These are phyloP conservation scores for Streptanthus diversifolius DNA, from an alignment of 345 rosid genomes.

Conservation along the genomic window DNA sequence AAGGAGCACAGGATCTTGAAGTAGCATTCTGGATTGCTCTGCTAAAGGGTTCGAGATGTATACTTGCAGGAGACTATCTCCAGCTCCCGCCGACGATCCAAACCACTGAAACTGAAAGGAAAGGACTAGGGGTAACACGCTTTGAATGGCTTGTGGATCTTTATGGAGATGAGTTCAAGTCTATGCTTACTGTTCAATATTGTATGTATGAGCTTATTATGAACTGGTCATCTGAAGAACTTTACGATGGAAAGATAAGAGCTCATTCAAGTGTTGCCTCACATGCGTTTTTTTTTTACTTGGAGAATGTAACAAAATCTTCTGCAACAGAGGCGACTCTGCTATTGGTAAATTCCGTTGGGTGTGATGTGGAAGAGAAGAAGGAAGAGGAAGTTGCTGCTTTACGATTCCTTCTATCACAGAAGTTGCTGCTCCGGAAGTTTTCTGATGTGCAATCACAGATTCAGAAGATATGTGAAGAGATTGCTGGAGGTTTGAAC, in stretches of 20 bases:
- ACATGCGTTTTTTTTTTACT: slow-evolving; percentile 79
- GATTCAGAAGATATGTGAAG: slow-evolving; percentile 84
- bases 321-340: slow-evolving; percentile 82
- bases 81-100: slow-evolving; percentile 97
- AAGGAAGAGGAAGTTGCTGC: slow-evolving; percentile 99
- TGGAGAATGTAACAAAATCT: slow-evolving; percentile 60
- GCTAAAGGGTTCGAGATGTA: slow-evolving; percentile 84
- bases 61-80: slow-evolving; percentile 95
- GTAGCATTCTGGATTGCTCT: slow-evolving; percentile 95
- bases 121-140: slow-evolving; percentile 89
- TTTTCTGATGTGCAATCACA: slow-evolving; percentile 79
- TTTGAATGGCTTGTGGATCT: slow-evolving; percentile 84
- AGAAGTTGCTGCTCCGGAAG: too few species aligned
- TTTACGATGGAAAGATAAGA: slow-evolving; percentile 64
- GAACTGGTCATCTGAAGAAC: slow-evolving; percentile 96
- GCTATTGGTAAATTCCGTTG: slow-evolving; percentile 77
- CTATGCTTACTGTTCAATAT: slow-evolving; percentile 94
- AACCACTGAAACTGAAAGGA: slow-evolving; percentile 88
- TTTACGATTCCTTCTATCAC: too few species aligned
- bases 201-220: slow-evolving; percentile 97
- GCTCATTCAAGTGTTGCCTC: slow-evolving; percentile 89
- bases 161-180: slow-evolving; percentile 71
- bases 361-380: slow-evolving; percentile 99
- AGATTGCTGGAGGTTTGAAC: slow-evolving; percentile 67
- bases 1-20: slow-evolving; percentile 99